phyloP scores from a whole-genome alignment of 2,329 filamentous ascomycete species.

The Pestalotiopsis sp. region DNA sequence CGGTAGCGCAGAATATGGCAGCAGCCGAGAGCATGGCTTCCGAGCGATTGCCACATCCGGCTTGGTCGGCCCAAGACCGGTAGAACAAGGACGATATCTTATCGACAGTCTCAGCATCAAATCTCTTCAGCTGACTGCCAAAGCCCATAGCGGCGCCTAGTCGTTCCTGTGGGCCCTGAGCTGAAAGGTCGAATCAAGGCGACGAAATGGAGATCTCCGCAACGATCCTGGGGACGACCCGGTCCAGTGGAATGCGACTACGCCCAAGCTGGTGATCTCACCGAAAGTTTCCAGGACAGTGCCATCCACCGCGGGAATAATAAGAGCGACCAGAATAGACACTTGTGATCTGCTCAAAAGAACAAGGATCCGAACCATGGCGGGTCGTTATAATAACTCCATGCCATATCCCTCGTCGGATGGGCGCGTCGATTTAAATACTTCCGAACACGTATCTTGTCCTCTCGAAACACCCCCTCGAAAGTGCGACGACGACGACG shows the following conservation, averaged over 20 bases:
- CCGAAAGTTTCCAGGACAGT: neutral
- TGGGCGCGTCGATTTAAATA: neutral
- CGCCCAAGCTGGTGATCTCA: neutral
- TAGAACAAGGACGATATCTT: neutral
- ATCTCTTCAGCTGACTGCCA: neutral
- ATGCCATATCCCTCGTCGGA: neutral
- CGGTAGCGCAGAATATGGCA: neutral
- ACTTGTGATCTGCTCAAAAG: neutral
- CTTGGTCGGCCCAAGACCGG: neutral
- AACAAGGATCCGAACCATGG: neutral
- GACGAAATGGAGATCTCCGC: slow-evolving; percentile 7
- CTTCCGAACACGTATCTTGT: neutral
- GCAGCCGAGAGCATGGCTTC: neutral
- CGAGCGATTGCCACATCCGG: neutral
- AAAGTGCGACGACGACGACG: neutral
- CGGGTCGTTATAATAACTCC: neutral
- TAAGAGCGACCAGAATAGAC: neutral
- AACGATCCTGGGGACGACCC: slow-evolving; percentile 1
- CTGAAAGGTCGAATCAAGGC: slow-evolving; percentile 6
- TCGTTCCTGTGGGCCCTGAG: neutral
- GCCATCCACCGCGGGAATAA: neutral
- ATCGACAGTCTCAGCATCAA: neutral
- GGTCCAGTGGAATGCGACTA: neutral
- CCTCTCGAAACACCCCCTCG: neutral
- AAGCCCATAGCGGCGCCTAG: neutral